Conservation (phyloP, 768 basidiomycete species). For the Lentinula sp. region DNA sequence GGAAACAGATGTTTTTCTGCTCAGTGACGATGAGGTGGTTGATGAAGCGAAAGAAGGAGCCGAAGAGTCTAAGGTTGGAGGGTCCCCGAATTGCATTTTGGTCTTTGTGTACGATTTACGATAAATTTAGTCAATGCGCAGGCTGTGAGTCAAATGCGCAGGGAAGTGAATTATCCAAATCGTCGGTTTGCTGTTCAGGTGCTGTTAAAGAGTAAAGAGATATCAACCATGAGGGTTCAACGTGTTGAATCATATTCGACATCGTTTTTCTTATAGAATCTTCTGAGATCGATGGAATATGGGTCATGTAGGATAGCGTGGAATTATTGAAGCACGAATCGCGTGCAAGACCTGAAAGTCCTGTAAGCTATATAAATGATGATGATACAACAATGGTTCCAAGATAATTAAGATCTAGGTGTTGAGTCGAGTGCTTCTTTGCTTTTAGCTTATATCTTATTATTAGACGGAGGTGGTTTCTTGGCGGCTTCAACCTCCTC, state of each 20-base stretch:
- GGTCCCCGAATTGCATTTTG: background rate
- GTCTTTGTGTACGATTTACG: background rate
- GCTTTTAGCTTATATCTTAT: background rate
- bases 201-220: background rate
- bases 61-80: background rate
- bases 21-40: background rate
- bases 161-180: background rate
- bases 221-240: background rate
- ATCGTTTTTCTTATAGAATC: background rate
- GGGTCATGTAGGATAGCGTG: background rate
- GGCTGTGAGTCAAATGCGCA: background rate
- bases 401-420: background rate
- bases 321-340: background rate
- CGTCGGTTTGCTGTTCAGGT: background rate
- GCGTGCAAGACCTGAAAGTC: background rate
- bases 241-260: background rate
- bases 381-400: background rate
- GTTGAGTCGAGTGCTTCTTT: background rate
- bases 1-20: background rate
- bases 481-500: background rate
- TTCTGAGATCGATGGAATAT: background rate
- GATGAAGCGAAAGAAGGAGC: conserved; percentile 9
- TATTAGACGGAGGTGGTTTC: background rate
- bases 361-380: background rate
- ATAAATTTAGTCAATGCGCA: background rate